A percentile compares a stretch with the other conserved stretches of the same genome.
phyloP scores from a whole-genome alignment of 106 monocot genomes.

The Phalaenopsis aphrodite region DNA sequence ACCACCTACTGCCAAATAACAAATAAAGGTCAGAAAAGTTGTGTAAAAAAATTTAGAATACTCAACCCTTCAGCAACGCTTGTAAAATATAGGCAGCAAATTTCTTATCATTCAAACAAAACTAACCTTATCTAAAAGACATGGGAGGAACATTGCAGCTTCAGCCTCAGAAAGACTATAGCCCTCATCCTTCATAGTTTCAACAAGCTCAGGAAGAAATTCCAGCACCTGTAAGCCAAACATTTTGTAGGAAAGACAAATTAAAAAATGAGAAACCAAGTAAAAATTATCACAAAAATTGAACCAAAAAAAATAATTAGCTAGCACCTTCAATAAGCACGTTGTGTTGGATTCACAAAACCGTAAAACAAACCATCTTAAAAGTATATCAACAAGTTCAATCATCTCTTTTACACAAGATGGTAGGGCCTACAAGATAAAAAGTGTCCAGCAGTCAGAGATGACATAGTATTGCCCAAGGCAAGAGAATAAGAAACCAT shows the following conservation, averaged over 20 bases:
- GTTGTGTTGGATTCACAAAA: constrained; percentile 99
- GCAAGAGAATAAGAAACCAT: background rate
- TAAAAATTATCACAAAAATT: background rate
- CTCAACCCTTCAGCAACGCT: background rate
- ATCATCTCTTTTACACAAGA: constrained; percentile 69
- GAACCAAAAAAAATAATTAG: background rate
- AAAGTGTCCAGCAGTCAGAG: background rate
- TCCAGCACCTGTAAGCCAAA: constrained; percentile 64
- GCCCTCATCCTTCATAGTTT: constrained; percentile 66
- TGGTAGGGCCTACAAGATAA: constrained; percentile 54
- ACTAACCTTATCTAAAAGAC: constrained; percentile 84
- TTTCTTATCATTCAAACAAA: constrained; percentile 4
- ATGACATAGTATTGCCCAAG: background rate
- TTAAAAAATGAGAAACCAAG: constrained; percentile 5
- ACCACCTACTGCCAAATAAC: background rate
- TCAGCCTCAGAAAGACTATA: constrained; percentile 88
- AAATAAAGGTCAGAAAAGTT: background rate
- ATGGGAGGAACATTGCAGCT: constrained; percentile 89
- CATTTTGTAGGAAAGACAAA: background rate
- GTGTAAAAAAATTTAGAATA: background rate
- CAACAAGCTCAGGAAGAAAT: constrained; percentile 86
- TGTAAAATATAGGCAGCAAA: constrained; percentile 1
- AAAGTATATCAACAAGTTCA: constrained; percentile 90
- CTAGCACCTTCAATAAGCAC: constrained; percentile 80
- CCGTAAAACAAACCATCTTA: constrained; percentile 97